Conservation (phyloP, 2,329 filamentous ascomycete species). For the Cladosporium sp. region DNA sequence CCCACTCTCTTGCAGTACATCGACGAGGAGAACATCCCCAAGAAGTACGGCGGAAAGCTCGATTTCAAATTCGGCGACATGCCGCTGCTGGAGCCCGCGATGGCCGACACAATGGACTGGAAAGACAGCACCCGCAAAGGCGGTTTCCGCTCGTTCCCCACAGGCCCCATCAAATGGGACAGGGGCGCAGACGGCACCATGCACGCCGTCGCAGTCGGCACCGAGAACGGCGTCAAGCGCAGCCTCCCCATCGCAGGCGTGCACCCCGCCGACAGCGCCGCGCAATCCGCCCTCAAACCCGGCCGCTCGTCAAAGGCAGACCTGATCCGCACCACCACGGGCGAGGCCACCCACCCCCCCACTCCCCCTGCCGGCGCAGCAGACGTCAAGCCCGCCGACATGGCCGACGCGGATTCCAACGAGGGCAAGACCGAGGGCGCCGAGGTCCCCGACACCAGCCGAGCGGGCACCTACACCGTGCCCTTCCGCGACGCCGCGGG, state of each 20-base stretch:
- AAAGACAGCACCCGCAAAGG: slow-evolving; percentile 23
- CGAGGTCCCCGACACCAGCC: slow-evolving; percentile 12
- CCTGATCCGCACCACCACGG: slow-evolving; percentile 16
- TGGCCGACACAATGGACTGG: slow-evolving; percentile 39
- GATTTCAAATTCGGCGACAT: slow-evolving; percentile 75
- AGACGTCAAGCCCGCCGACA: slow-evolving; percentile 3
- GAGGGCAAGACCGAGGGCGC: slow-evolving; percentile 13
- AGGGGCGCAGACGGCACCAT: slow-evolving; percentile 37
- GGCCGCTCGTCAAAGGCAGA: slow-evolving; percentile 14
- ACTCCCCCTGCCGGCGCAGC: slow-evolving; percentile 11
- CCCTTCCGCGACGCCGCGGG: slow-evolving; percentile 21
- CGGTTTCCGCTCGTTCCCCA: slow-evolving; percentile 39
- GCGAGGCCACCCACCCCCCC: slow-evolving; percentile 18
- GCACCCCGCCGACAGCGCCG: slow-evolving; percentile 21
- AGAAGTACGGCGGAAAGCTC: slow-evolving; percentile 80
- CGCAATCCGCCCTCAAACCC: slow-evolving; percentile 22
- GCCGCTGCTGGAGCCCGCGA: slow-evolving; percentile 59
- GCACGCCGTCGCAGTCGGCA: slow-evolving; percentile 41
- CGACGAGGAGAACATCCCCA: slow-evolving; percentile 75
- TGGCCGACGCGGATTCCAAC: slow-evolving; percentile 12
- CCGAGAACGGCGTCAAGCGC: slow-evolving; percentile 36
- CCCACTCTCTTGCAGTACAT: slow-evolving; percentile 76
- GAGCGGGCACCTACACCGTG: slow-evolving; percentile 21
- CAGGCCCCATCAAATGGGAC: slow-evolving; percentile 42
- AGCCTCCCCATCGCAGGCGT: slow-evolving; percentile 36